A percentile compares a stretch with the other conserved stretches of the same genome.
Evolutionary conservation across 2,329 filamentous ascomycete species (phyloP).

Genomic region (Beauveria australis): DNA sequence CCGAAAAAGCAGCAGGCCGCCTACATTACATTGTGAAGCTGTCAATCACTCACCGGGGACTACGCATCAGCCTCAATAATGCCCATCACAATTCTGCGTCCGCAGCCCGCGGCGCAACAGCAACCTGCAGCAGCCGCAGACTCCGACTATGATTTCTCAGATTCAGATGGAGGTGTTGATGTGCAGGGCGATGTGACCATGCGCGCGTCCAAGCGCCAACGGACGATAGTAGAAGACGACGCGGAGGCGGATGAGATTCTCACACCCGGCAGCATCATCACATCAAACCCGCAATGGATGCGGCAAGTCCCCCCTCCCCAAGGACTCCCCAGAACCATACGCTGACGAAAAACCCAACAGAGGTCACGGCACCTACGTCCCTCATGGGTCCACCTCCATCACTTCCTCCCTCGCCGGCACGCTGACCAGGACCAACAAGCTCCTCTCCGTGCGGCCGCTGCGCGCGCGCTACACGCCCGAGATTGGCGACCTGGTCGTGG

Average conservation of each 20-base stretch:
- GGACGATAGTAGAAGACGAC: constrained; percentile 19
- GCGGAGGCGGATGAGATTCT: constrained; percentile 50
- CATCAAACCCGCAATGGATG: constrained; percentile 95
- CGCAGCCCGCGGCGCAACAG: constrained; percentile 24
- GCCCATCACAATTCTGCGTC: constrained; percentile 42
- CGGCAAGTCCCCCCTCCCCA: constrained; percentile 36
- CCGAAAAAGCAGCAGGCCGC: background rate
- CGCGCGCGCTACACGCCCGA: constrained; percentile 91
- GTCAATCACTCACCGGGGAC: background rate
- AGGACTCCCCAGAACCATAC: background rate
- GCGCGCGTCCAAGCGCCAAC: constrained; percentile 32
- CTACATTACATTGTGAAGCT: no score
- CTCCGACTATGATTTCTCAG: constrained; percentile 25
- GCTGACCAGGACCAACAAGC: constrained; percentile 89
- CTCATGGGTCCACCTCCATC: constrained; percentile 57
- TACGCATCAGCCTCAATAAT: constrained; percentile 20
- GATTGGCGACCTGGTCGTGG: constrained; percentile 91
- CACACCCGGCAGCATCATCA: constrained; percentile 83
- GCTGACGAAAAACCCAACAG: constrained; percentile 32
- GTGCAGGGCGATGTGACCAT: constrained; percentile 38
- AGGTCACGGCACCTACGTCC: constrained; percentile 86
- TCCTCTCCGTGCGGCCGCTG: constrained; percentile 82
- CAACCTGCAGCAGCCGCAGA: constrained; percentile 16
- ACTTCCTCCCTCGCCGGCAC: constrained; percentile 85
- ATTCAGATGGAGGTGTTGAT: constrained; percentile 36